Conservation (phyloP, 2,329 filamentous ascomycete genomes). For the Teratosphaeria pseudoeucalypti region DNA sequence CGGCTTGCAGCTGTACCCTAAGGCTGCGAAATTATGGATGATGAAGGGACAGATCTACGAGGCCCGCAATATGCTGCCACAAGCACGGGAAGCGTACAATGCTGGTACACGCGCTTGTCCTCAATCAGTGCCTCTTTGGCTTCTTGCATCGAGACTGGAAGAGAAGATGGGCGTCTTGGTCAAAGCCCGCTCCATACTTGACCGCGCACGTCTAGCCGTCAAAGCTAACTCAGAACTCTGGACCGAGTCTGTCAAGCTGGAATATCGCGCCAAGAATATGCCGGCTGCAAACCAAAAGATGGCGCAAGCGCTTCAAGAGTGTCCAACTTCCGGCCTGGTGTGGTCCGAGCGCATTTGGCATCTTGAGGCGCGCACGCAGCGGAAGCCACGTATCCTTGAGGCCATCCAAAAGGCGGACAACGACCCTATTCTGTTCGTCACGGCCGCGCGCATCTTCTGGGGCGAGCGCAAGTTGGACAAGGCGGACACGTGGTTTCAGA, state of each 20-base stretch:
- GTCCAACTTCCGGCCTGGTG: constrained; percentile 74
- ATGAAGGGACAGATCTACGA: constrained; percentile 98
- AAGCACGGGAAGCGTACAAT: constrained; percentile 81
- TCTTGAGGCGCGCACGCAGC: constrained; percentile 80
- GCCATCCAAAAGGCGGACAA: constrained; percentile 96
- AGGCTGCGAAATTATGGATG: constrained; percentile 87
- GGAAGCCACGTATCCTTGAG: constrained; percentile 81
- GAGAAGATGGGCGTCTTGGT: constrained; percentile 74
- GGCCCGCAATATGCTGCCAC: constrained; percentile 62
- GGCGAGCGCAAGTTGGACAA: constrained; percentile 84
- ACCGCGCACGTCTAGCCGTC: constrained; percentile 77
- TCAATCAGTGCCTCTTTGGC: constrained; percentile 75
- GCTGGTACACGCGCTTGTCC: constrained; percentile 81
- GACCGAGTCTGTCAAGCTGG: constrained; percentile 87
- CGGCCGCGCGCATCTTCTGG: constrained; percentile 94
- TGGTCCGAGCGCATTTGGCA: constrained; percentile 96
- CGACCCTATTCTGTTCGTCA: constrained; percentile 78
- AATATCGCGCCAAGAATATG: constrained; percentile 74
- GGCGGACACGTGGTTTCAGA: constrained; percentile 94
- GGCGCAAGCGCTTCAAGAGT: constrained; percentile 85
- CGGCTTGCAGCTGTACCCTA: constrained; percentile 76
- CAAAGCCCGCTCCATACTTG: constrained; percentile 87
- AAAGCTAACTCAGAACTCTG: constrained; percentile 78
- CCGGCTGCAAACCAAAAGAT: constrained; percentile 82
- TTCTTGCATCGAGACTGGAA: constrained; percentile 79